Evolutionary conservation across 805 yeast genomes (phyloP).

Genomic region (Yamadazyma ubonensis): DNA sequence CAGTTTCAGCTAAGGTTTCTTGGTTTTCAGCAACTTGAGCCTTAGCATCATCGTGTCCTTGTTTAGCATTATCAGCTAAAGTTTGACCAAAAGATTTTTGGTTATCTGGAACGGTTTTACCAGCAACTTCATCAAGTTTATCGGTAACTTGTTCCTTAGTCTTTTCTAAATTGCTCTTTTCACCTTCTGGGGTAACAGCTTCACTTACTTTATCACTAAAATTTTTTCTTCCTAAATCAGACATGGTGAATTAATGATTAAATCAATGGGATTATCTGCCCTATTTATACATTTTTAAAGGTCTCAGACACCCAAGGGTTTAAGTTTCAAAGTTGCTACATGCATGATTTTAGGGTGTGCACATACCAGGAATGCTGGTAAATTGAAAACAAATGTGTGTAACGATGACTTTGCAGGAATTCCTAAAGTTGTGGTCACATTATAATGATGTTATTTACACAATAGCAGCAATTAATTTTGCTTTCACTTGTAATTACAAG

Average conservation of each 20-base stretch:
- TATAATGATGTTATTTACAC: too few relatives aligned
- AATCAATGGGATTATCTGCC: not conserved
- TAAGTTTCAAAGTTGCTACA: slow-evolving; percentile 2
- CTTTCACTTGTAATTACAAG: not conserved
- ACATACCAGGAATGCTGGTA: too few relatives aligned
- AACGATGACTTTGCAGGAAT: too few relatives aligned
- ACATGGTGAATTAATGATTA: slow-evolving; percentile 20
- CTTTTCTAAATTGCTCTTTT: slow-evolving; percentile 63
- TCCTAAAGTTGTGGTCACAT: too few relatives aligned
- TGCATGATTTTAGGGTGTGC: slow-evolving; percentile 6
- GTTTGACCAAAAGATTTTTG: slow-evolving; percentile 72
- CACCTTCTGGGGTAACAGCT: slow-evolving; percentile 64
- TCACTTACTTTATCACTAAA: slow-evolving; percentile 68
- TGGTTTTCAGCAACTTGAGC: slow-evolving; percentile 24
- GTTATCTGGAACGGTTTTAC: slow-evolving; percentile 57
- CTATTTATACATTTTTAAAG: slow-evolving; percentile 4
- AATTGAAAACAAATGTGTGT: too few relatives aligned
- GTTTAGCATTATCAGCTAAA: slow-evolving; percentile 57
- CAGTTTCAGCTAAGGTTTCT: slow-evolving; percentile 41
- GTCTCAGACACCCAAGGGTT: slow-evolving; percentile 3
- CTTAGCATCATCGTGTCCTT: slow-evolving; percentile 55
- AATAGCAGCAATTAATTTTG: not conserved
- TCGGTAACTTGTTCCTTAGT: slow-evolving; percentile 71
- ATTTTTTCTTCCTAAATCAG: slow-evolving; percentile 69
- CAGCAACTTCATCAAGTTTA: slow-evolving; percentile 62